A percentile compares a stretch with the other conserved stretches of the same genome.
These are phyloP conservation scores for Cystofilobasidium ferigula DNA, from an alignment of 768 basidiomycete species.

Conservation along the genomic window DNA sequence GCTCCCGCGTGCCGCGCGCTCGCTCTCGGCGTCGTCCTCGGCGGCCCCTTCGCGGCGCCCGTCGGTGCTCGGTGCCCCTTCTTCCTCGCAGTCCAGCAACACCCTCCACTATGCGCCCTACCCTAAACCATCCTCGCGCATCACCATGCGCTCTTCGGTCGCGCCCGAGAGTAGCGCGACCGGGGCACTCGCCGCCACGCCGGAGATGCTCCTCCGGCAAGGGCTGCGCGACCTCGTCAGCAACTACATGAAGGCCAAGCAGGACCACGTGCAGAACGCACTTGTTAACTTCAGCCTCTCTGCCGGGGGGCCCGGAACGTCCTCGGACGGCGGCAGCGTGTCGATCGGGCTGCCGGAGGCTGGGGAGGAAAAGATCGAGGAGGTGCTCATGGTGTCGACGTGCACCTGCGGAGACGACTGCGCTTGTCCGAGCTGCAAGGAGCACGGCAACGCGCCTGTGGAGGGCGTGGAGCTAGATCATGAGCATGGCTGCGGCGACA, in stretches of 20 bases:
- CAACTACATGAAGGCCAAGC: slow-evolving; percentile 6
- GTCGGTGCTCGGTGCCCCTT: slow-evolving; percentile 31
- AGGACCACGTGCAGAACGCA: slow-evolving; percentile 7
- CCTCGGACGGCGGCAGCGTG: background rate
- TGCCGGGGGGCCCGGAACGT: background rate
- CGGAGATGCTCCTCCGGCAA: background rate
- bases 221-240: slow-evolving; percentile 13
- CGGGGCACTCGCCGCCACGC: background rate
- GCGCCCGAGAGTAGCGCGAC: background rate
- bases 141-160: background rate
- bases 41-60: slow-evolving; percentile 19
- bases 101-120: slow-evolving; percentile 38
- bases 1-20: background rate
- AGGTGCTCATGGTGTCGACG: slow-evolving; percentile 30
- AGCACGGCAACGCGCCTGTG: slow-evolving; percentile 30
- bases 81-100: slow-evolving; percentile 36
- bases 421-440: slow-evolving; percentile 36
- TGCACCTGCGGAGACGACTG: slow-evolving; percentile 39
- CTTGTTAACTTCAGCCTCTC: background rate
- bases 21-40: background rate
- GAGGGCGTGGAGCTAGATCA: slow-evolving; percentile 25
- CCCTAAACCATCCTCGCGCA: background rate
- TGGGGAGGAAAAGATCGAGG: slow-evolving; percentile 29
- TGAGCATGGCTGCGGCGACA: slow-evolving; percentile 22
- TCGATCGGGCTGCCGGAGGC: slow-evolving; percentile 21